Percentiles rank a stretch among this genome's conserved stretches.
Evolutionary conservation across 768 basidiomycete genomes (phyloP).

Genomic region (Phanerodontia chrysosporium): DNA sequence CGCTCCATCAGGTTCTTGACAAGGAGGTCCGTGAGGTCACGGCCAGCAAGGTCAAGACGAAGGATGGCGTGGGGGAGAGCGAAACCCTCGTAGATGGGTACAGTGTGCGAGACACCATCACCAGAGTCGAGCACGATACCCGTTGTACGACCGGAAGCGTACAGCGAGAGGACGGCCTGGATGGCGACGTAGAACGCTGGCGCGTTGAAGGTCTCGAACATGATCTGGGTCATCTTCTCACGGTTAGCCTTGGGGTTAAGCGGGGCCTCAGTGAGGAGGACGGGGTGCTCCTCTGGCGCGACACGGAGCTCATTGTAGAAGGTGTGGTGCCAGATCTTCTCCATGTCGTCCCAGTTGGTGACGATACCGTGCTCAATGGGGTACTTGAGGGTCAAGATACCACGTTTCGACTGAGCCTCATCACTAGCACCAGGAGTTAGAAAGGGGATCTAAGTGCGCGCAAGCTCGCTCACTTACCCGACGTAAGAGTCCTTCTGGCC

Average conservation of each 20-base stretch:
- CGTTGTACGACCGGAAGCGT: slow-evolving; percentile 67
- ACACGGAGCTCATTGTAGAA: slow-evolving; percentile 92
- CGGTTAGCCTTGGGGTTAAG: slow-evolving; percentile 91
- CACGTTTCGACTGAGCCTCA: slow-evolving; percentile 71
- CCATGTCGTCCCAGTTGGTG: slow-evolving; percentile 76
- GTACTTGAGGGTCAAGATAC: slow-evolving; percentile 68
- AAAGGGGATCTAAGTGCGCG: background rate
- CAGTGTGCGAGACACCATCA: slow-evolving; percentile 68
- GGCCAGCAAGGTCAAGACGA: slow-evolving; percentile 62
- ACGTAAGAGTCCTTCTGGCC: slow-evolving; percentile 77
- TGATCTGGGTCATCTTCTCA: slow-evolving; percentile 95
- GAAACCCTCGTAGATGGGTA: slow-evolving; percentile 74
- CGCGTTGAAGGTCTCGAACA: slow-evolving; percentile 94
- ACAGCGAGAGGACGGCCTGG: slow-evolving; percentile 83
- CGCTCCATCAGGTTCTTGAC: slow-evolving; percentile 55
- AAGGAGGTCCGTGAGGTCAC: slow-evolving; percentile 59
- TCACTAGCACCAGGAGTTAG: slow-evolving; percentile 37
- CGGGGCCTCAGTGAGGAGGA: slow-evolving; percentile 87
- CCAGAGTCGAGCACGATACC: slow-evolving; percentile 77
- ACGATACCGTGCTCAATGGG: slow-evolving; percentile 71
- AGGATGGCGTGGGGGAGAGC: slow-evolving; percentile 65
- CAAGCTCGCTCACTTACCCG: slow-evolving; percentile 37
- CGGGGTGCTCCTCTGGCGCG: slow-evolving; percentile 89
- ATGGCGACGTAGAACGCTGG: slow-evolving; percentile 91
- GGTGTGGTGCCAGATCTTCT: slow-evolving; percentile 74